These are phyloP conservation scores for Blastocystis sp. DNA, from an alignment of 352 stramenopile species.

Conservation along the genomic window DNA sequence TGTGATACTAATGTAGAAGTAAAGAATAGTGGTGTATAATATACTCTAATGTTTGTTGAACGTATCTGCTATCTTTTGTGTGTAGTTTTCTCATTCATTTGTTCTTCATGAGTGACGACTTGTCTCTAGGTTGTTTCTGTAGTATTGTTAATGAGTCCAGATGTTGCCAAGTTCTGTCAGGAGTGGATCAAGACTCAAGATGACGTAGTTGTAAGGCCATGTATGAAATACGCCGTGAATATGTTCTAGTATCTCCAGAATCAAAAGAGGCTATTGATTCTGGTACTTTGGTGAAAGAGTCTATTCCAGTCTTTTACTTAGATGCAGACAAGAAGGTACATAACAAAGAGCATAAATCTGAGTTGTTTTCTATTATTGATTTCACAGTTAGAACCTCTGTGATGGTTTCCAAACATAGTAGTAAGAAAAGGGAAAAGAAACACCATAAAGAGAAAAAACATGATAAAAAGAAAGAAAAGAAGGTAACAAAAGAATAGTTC, in stretches of 20 bases:
- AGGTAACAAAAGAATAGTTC: neutral
- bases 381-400: neutral
- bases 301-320: slow-evolving; percentile 36
- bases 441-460: neutral
- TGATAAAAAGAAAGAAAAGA: neutral
- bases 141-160: neutral
- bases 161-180: slow-evolving; percentile 43
- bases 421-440: slow-evolving; percentile 7
- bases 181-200: neutral
- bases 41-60: no score
- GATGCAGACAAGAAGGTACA: neutral
- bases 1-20: neutral
- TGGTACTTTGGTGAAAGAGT: neutral
- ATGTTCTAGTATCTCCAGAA: slow-evolving; percentile 45
- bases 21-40: neutral
- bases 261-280: slow-evolving; percentile 19
- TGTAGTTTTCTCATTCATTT: neutral
- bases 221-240: neutral
- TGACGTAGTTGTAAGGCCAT: neutral
- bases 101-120: neutral
- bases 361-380: neutral
- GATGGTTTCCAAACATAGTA: neutral
- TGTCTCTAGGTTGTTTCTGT: neutral
- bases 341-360: neutral
- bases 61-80: neutral